Percentiles rank a stretch among this genome's conserved stretches.
phyloP scores from a whole-genome alignment of 169 alveolate genomes.

The Plasmodium relictum region DNA sequence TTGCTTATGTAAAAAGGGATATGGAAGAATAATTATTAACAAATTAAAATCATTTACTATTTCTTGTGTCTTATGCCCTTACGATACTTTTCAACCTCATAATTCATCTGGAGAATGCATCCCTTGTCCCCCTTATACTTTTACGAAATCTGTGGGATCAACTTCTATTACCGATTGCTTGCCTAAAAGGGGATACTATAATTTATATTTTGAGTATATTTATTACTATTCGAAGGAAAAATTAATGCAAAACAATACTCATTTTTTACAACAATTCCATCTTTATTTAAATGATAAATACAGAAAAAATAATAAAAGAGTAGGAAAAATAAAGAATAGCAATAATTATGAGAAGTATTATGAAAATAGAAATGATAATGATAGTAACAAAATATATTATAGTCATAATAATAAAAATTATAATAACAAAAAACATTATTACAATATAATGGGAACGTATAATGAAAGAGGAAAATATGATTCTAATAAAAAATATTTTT shows the following conservation, averaged over 20 bases:
- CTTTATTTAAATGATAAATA: slow-evolving; percentile 25
- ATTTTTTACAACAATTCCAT: slow-evolving; percentile 53
- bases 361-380: neutral
- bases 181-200: slow-evolving; percentile 82
- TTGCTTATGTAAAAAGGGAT: slow-evolving; percentile 83
- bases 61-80: slow-evolving; percentile 81
- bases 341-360: neutral
- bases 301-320: neutral
- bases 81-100: slow-evolving; percentile 81
- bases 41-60: slow-evolving; percentile 73
- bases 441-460: neutral
- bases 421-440: neutral
- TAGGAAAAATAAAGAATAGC: neutral
- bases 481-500: neutral
- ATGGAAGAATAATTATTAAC: slow-evolving; percentile 77
- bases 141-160: slow-evolving; percentile 76
- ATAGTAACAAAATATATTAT: neutral
- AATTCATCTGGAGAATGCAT: slow-evolving; percentile 80
- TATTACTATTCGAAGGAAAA: slow-evolving; percentile 12
- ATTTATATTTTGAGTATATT: slow-evolving; percentile 36
- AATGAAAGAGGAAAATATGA: neutral
- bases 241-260: slow-evolving; percentile 16
- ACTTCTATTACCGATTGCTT: slow-evolving; percentile 79
- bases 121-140: slow-evolving; percentile 84
- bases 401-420: neutral